Evolutionary conservation across 140 eudicot species (phyloP), one percentile per base, ranked within the genome.

Genomic region (Oenanthe javanica): DNA sequence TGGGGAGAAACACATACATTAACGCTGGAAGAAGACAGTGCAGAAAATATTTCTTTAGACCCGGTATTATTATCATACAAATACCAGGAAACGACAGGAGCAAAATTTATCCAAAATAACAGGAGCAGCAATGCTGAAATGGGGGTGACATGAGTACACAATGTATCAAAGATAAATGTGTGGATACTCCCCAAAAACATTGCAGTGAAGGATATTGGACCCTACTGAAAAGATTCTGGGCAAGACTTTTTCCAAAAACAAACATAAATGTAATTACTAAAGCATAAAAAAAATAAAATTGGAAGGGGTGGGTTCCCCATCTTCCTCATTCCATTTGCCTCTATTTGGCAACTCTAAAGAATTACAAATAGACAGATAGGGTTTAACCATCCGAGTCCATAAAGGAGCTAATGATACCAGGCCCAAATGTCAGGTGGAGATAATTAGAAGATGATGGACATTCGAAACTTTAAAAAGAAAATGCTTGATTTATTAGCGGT

Each of bases 1-100:
- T 89, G 52, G 97, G 97, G 38, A 94, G 92, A 78, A 92, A 82
- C 67, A 92, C 91, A 83, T 89, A 94, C 97, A 92, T 94, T 78
- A 90, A 46, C 6, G 89, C 98, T 94, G 94, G 88, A 91, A 69
- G 75, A 84, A 6, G 23, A 77, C 64, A 78, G 12, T 15, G 42
- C 11, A 49, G 49, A 11, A 80, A 45, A 12, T 27, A 16, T 67
- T 72, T 25, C 57, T 42, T 82, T 45, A 76, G 86, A 77, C 23
- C 47, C 9, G 7, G 36, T 7, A 15, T 77, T 23, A 47, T 48
- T 47, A 45, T 72, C 19, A 18, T 45, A 73, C 23, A 50, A 76
- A 76, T 50, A 50, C 55, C 19, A 16, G 13, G 67, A 15, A 76
- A 63, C 9, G 71, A 49, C 36, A 1, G 16, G 25, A 75, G 77